Evolutionary conservation across 345 rosid genomes (phyloP), one percentile per base, ranked within the genome.

Genomic region (Gossypium raimondii): DNA sequence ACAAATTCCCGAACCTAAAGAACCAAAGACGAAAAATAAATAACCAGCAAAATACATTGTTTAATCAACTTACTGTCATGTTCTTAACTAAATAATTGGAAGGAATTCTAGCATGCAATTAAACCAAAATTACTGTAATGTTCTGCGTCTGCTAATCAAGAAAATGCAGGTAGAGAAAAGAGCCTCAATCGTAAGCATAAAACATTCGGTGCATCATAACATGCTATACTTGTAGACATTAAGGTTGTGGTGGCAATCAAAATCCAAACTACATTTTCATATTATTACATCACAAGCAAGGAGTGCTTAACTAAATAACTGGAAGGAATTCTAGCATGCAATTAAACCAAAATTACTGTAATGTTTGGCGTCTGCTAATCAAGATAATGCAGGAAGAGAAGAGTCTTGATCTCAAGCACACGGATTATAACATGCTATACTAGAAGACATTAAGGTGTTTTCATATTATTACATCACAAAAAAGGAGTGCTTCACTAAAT

Each of bases 1-100:
- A 81, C 89, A 56, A 93, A 93, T 67, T 89, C 91, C 57, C 78
- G 89, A 72, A 92, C 93, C 97, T 94, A 82, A 34, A 45, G 50
- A 34, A 10, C 24, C 3, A 11, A 45, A 20, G 16, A 25, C 65
- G 43, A 16, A 70, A 73, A 10, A 24, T 8, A 61, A 73, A 24
- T 10, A 59, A 14, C 11, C 17, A 44, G 60, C 58, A 56, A 9
- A 29, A 11, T 18, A 22, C 50, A 14, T 66, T 29, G 3, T 55
- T 55, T 41, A 11, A 52, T 65, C 4, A 66, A 41, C 64, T 29
- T 29, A 29, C 38, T 29, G 38, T 4, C 6, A 29, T 29, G 1
- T 29, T 29, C 38, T 29, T 29, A 29, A 29, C 38, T 29, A 29
- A 29, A 29, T 29, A 29, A 5, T 22, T 0, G 73, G 6, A 52